A percentile compares a stretch with the other conserved stretches of the same genome.
These are phyloP conservation scores for Leptomonas seymouri DNA, from an alignment of 208 protist genomes.

Conservation along the genomic window DNA sequence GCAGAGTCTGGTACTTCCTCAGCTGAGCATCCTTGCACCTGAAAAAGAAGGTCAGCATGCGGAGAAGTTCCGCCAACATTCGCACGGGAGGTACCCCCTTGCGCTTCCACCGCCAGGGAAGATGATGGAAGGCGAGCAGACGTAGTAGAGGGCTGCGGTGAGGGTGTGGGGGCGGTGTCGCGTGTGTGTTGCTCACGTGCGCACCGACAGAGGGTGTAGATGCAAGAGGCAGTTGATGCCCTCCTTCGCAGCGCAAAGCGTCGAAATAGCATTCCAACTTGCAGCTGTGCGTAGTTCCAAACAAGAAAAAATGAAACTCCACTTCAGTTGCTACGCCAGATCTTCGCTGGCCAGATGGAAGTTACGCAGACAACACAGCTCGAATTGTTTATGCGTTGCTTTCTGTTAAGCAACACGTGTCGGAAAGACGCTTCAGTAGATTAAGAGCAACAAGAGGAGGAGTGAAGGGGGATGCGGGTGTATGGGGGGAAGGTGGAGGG, in stretches of 20 bases:
- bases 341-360: too few relatives aligned
- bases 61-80: not conserved
- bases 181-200: not conserved
- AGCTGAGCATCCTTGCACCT: slow-evolving; percentile 2
- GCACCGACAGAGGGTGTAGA: not conserved
- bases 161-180: not conserved
- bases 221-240: not conserved
- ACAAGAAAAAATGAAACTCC: too few relatives aligned
- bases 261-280: not conserved
- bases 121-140: not conserved
- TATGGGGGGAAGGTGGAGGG: too few relatives aligned
- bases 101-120: not conserved
- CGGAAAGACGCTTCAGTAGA: not conserved
- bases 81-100: not conserved
- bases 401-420: too few relatives aligned
- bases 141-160: not conserved
- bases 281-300: not conserved
- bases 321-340: too few relatives aligned
- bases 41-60: slow-evolving; percentile 16
- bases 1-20: not conserved
- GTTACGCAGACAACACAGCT: too few relatives aligned
- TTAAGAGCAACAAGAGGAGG: too few relatives aligned
- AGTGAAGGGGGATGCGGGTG: too few relatives aligned
- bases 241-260: slow-evolving; percentile 1
- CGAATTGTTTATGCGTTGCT: too few relatives aligned